phyloP scores from a whole-genome alignment of 371 early-diverging fungal species.

The Mortierella sp. region DNA sequence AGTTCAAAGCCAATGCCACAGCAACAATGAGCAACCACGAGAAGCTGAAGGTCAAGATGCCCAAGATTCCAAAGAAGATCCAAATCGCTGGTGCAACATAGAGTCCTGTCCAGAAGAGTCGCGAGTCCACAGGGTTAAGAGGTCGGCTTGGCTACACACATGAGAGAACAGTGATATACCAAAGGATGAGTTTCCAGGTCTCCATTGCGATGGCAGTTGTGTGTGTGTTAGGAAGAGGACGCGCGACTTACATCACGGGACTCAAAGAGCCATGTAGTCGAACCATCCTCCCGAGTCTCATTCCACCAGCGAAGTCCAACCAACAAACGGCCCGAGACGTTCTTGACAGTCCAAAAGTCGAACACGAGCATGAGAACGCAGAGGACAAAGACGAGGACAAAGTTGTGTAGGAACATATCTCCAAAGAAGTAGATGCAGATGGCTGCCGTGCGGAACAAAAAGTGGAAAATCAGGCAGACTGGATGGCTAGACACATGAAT shows the following conservation, averaged over 20 bases:
- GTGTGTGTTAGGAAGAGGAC: no score
- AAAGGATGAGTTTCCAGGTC: background rate
- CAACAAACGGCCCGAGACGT: conserved; percentile 93
- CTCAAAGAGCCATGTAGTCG: conserved; percentile 96
- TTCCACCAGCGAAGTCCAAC: conserved; percentile 99
- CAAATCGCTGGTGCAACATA: conserved; percentile 90
- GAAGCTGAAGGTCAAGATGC: conserved; percentile 72
- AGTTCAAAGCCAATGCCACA: conserved; percentile 84
- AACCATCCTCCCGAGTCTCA: conserved; percentile 93
- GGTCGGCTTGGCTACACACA: conserved; percentile 68
- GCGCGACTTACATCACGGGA: conserved; percentile 83
- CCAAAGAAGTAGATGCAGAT: conserved; percentile 87
- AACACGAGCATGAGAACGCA: conserved; percentile 91
- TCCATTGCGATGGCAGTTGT: no score
- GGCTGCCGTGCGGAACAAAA: conserved; percentile 85
- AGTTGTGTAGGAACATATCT: conserved; percentile 79
- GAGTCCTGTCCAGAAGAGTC: conserved; percentile 92
- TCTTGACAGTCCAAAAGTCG: conserved; percentile 99
- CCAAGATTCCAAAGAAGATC: conserved; percentile 82
- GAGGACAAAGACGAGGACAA: conserved; percentile 91
- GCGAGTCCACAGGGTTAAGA: conserved; percentile 86
- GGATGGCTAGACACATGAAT: conserved; percentile 88
- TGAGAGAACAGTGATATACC: background rate
- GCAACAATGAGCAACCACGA: conserved; percentile 89
- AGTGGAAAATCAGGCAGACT: conserved; percentile 88